Evolutionary conservation across 306 rosid species (phyloP).

Genomic region (Gastrolobium villosum): DNA sequence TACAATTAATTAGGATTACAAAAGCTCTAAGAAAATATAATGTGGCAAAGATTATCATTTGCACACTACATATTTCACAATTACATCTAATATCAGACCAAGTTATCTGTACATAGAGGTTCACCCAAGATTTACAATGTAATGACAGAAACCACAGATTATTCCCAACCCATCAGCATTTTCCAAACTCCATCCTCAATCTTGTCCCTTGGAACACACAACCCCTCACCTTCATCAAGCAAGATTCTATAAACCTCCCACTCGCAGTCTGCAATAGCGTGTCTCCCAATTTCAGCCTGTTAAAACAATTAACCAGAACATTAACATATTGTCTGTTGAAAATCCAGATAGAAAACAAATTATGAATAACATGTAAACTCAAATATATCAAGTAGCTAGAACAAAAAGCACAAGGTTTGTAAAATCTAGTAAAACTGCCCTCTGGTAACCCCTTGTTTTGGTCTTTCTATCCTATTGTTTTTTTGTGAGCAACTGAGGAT

Average conservation of each 20-base stretch:
- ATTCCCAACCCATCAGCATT: conserved; percentile 97
- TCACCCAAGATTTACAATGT: conserved; percentile 18
- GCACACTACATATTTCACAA: conserved; percentile 37
- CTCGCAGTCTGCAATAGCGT: conserved; percentile 75
- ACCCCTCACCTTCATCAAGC: conserved; percentile 87
- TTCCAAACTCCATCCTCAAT: conserved; percentile 87
- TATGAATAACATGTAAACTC: neutral
- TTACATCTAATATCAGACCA: conserved; percentile 45
- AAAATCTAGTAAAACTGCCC: neutral
- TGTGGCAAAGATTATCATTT: conserved; percentile 32
- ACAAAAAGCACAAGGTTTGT: neutral
- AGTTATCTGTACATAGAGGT: conserved; percentile 55
- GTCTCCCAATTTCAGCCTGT: conserved; percentile 91
- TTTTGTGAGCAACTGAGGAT: conserved; percentile 1
- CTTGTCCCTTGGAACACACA: conserved; percentile 61
- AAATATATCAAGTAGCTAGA: conserved; percentile 1
- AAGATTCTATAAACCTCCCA: conserved; percentile 94
- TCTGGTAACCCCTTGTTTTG: neutral
- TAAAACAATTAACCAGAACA: conserved; percentile 27
- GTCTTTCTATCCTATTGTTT: neutral
- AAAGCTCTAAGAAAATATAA: conserved; percentile 38
- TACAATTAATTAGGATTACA: conserved; percentile 51
- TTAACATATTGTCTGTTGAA: conserved; percentile 23
- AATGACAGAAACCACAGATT: conserved; percentile 40
- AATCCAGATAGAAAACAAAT: conserved; percentile 9